Evolutionary conservation across 495 filamentous ascomycete genomes (phyloP).

Genomic region (Durotheca rogersii): DNA sequence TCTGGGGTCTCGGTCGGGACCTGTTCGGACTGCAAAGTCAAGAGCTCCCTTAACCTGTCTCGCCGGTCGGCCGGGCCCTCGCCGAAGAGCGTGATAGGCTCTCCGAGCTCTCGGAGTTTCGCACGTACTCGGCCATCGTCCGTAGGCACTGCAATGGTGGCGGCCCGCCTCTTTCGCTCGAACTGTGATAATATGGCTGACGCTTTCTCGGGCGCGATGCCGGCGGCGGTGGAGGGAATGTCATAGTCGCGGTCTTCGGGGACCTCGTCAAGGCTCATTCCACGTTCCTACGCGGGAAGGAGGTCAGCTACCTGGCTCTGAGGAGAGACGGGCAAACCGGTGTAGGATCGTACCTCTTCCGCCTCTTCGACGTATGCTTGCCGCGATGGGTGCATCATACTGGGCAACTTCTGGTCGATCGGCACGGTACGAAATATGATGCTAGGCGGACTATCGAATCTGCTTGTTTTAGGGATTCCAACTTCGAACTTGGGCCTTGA

Average conservation of each 20-base stretch:
- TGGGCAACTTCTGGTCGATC: slow-evolving; percentile 30
- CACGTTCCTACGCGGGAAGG: slow-evolving; percentile 52
- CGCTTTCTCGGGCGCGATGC: slow-evolving; percentile 82
- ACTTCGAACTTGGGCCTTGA: not conserved
- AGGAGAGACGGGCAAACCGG: slow-evolving; percentile 17
- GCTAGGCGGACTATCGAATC: not conserved
- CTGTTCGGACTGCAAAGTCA: slow-evolving; percentile 53
- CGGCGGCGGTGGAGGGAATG: slow-evolving; percentile 67
- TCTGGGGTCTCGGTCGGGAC: slow-evolving; percentile 61
- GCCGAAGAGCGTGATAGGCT: slow-evolving; percentile 94
- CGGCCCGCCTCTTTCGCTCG: slow-evolving; percentile 81
- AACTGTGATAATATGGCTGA: slow-evolving; percentile 89
- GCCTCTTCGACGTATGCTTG: slow-evolving; percentile 96
- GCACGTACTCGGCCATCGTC: slow-evolving; percentile 85
- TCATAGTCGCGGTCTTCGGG: slow-evolving; percentile 87
- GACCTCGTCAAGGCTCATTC: slow-evolving; percentile 76
- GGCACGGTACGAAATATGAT: not conserved
- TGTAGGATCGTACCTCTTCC: slow-evolving; percentile 72
- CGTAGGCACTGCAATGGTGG: slow-evolving; percentile 90
- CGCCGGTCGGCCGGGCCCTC: slow-evolving; percentile 85
- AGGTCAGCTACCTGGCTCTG: slow-evolving; percentile 35
- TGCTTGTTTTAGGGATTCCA: not conserved
- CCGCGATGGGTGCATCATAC: slow-evolving; percentile 82
- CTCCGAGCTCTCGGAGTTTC: slow-evolving; percentile 76
- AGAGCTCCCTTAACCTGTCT: slow-evolving; percentile 79